Percentiles rank a stretch among this genome's conserved stretches.
Conservation (phyloP, 2,329 filamentous ascomycete species). For the Neurospora sp. region DNA sequence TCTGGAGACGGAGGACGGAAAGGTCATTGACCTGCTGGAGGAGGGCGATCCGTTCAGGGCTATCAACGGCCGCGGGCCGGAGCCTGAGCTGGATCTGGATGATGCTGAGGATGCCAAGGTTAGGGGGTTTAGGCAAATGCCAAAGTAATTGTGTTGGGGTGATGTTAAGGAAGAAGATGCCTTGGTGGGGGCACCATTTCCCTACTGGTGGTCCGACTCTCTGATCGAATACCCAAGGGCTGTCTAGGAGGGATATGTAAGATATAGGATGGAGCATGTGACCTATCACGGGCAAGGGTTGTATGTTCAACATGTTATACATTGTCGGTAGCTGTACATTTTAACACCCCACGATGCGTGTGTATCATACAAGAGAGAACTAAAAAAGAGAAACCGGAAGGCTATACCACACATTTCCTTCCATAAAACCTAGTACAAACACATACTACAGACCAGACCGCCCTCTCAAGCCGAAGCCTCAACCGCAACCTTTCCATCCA, state of each 20-base stretch:
- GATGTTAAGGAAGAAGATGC: not conserved
- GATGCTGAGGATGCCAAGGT: conserved; percentile 19
- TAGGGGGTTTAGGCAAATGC: conserved; percentile 44
- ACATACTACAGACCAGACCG: not conserved
- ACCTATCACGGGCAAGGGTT: not conserved
- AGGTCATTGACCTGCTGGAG: conserved; percentile 62
- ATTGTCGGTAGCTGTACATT: not conserved
- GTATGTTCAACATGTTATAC: not conserved
- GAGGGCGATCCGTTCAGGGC: conserved; percentile 58
- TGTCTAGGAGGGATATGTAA: not conserved
- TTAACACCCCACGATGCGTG: not conserved
- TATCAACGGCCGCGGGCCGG: conserved; percentile 29
- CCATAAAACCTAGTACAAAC: conserved; percentile 4
- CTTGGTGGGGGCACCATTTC: too few relatives aligned
- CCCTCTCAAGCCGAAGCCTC: not conserved
- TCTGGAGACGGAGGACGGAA: conserved; percentile 54
- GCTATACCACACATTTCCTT: not conserved
- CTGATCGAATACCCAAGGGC: not conserved
- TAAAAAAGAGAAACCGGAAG: not conserved
- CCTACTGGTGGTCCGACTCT: not conserved
- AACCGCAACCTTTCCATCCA: conserved; percentile 6
- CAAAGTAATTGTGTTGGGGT: conserved; percentile 18
- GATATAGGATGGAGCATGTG: not conserved
- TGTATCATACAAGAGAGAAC: not conserved
- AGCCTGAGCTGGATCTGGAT: conserved; percentile 12